phyloP scores from a whole-genome alignment of 2,329 filamentous ascomycete genomes.

The Epichloe brachyelytri region DNA sequence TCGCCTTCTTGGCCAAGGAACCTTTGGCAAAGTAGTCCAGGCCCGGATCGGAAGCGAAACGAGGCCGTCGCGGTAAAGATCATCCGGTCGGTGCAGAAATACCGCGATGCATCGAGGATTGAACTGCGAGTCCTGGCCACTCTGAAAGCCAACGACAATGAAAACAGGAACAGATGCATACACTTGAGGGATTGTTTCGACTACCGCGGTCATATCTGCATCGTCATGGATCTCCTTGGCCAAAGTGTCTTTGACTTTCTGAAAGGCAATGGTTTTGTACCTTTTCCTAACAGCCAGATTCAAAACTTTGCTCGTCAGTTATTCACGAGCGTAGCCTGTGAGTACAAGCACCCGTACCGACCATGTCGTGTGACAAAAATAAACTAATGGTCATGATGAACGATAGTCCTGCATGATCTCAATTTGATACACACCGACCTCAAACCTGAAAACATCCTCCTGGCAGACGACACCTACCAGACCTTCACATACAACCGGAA shows the following conservation, averaged over 20 bases:
- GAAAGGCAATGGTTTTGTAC: conserved; percentile 88
- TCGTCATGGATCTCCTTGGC: conserved; percentile 63
- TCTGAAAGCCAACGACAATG: conserved; percentile 76
- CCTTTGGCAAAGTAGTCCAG: conserved; percentile 96
- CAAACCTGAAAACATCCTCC: conserved; percentile 58
- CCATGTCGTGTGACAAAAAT: background rate
- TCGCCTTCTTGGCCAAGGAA: conserved; percentile 86
- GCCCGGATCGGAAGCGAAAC: conserved; percentile 68
- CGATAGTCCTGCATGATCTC: conserved; percentile 77
- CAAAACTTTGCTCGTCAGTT: conserved; percentile 92
- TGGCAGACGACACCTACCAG: conserved; percentile 52
- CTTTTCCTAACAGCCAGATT: conserved; percentile 96
- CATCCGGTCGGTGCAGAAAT: conserved; percentile 96
- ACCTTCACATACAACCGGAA: conserved; percentile 59
- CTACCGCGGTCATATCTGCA: conserved; percentile 92
- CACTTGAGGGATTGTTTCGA: conserved; percentile 95
- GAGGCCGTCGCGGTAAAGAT: conserved; percentile 90
- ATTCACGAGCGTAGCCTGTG: conserved; percentile 96
- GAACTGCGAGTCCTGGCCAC: conserved; percentile 89
- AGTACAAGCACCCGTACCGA: conserved; percentile 26
- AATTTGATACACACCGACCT: conserved; percentile 89
- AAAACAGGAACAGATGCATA: conserved; percentile 92
- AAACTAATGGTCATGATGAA: background rate
- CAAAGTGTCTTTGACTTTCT: conserved; percentile 98
- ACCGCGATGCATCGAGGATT: conserved; percentile 89